phyloP scores from a whole-genome alignment of 345 rosid species.

The Combretum micranthum region DNA sequence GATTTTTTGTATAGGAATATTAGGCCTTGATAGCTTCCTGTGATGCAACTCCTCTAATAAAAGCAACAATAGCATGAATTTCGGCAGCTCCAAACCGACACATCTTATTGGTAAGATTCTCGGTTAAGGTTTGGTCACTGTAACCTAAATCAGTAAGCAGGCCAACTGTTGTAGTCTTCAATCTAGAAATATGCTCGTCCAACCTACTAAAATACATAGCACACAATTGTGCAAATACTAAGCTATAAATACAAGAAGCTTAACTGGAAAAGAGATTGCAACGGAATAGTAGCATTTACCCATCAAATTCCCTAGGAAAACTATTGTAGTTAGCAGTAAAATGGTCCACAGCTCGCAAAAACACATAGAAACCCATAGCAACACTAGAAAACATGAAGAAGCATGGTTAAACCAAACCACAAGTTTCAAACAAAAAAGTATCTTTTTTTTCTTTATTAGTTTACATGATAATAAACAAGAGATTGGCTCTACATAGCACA shows the following conservation, averaged over 20 bases:
- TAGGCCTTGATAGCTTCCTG: constrained; percentile 92
- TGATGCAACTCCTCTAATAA: constrained; percentile 86
- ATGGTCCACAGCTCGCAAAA: constrained; percentile 85
- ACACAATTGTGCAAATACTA: neutral
- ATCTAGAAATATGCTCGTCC: constrained; percentile 86
- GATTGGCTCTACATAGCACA: constrained; percentile 5
- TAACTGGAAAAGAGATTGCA: neutral
- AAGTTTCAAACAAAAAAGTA: neutral
- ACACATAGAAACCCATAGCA: constrained; percentile 74
- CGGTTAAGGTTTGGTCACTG: constrained; percentile 66
- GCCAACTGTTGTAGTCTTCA: constrained; percentile 59
- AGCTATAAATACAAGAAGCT: neutral
- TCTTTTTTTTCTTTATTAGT: neutral
- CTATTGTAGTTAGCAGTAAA: constrained; percentile 82
- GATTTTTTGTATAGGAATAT: neutral
- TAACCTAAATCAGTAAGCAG: constrained; percentile 79
- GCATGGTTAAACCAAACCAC: neutral
- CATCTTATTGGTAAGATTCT: constrained; percentile 91
- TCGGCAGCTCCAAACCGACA: constrained; percentile 96
- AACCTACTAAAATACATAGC: constrained; percentile 36
- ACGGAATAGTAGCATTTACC: constrained; percentile 36
- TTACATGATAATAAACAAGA: neutral
- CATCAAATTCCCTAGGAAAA: constrained; percentile 91
- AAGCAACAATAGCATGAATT: constrained; percentile 90
- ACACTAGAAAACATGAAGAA: constrained; percentile 29